phyloP scores from a whole-genome alignment of 2,329 filamentous ascomycete genomes.

The Verticillium klebahnii region DNA sequence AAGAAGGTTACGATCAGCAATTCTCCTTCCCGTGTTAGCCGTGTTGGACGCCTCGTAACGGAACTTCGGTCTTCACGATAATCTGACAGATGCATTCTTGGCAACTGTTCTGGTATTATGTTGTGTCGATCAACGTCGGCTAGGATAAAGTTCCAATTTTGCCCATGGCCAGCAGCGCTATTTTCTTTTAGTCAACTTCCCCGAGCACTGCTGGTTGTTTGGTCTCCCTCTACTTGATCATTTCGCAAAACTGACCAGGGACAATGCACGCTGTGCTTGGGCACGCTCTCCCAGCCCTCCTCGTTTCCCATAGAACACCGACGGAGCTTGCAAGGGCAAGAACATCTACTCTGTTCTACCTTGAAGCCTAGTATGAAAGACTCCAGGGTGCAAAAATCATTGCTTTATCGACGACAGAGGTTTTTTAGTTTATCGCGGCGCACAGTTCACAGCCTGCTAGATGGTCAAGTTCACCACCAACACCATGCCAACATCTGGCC shows the following conservation, averaged over 20 bases:
- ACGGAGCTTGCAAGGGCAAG: too few relatives aligned
- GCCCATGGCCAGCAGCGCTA: not conserved
- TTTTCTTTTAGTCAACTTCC: not conserved
- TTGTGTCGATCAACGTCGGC: not conserved
- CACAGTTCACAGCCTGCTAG: not conserved
- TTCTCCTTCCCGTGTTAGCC: not conserved
- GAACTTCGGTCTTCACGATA: not conserved
- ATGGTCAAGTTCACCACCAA: not conserved
- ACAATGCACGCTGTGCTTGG: too few relatives aligned
- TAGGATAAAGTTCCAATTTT: not conserved
- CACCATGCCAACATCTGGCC: not conserved
- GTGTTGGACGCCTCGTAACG: not conserved
- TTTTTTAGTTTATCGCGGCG: not conserved
- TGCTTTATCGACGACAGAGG: not conserved
- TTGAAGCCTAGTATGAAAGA: too few relatives aligned
- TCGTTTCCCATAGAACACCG: too few relatives aligned
- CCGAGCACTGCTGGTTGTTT: too few relatives aligned
- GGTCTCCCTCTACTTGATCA: too few relatives aligned
- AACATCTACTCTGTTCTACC: too few relatives aligned
- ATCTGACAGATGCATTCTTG: not conserved
- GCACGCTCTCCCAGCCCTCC: too few relatives aligned
- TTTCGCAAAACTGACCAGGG: too few relatives aligned
- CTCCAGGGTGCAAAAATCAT: too few relatives aligned
- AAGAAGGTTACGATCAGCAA: not conserved
- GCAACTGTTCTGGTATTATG: not conserved